A percentile compares a stretch with the other conserved stretches of the same genome.
phyloP scores from a whole-genome alignment of 805 yeast genomes.

The Priceomyces melissophilus region DNA sequence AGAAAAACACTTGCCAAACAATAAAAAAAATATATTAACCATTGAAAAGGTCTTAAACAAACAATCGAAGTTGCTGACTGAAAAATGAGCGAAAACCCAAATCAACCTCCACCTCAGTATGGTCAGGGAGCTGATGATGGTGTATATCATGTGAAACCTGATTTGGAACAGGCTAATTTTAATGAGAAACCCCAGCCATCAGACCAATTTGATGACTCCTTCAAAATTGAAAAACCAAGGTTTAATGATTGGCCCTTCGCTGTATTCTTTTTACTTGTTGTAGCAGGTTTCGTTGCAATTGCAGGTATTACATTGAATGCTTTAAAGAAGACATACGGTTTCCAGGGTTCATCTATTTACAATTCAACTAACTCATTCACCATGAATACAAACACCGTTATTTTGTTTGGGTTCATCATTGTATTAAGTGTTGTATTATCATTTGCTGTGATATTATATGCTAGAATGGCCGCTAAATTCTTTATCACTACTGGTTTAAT shows the following conservation, averaged over 20 bases:
- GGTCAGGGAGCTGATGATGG: slow-evolving; percentile 1
- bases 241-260: slow-evolving; percentile 74
- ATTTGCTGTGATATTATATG: slow-evolving; percentile 51
- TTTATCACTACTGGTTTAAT: slow-evolving; percentile 71
- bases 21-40: no score
- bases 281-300: slow-evolving; percentile 66
- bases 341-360: slow-evolving; percentile 65
- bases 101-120: slow-evolving; percentile 3
- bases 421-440: slow-evolving; percentile 61
- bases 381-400: slow-evolving; percentile 69
- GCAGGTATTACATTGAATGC: slow-evolving; percentile 68
- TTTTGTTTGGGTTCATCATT: slow-evolving; percentile 64
- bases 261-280: slow-evolving; percentile 42
- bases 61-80: no score
- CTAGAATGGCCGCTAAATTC: slow-evolving; percentile 59
- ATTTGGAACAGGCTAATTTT: slow-evolving; percentile 27
- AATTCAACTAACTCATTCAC: slow-evolving; percentile 51
- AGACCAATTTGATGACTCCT: slow-evolving; percentile 60
- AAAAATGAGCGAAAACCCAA: no score
- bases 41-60: no score
- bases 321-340: slow-evolving; percentile 51
- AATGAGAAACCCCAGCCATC: slow-evolving; percentile 32
- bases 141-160: slow-evolving; percentile 17
- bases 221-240: slow-evolving; percentile 58
- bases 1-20: no score